A percentile compares a stretch with the other conserved stretches of the same genome.
Evolutionary conservation across 2,329 filamentous ascomycete species (phyloP).

Genomic region (Paecilomyces dactylethromorphus): DNA sequence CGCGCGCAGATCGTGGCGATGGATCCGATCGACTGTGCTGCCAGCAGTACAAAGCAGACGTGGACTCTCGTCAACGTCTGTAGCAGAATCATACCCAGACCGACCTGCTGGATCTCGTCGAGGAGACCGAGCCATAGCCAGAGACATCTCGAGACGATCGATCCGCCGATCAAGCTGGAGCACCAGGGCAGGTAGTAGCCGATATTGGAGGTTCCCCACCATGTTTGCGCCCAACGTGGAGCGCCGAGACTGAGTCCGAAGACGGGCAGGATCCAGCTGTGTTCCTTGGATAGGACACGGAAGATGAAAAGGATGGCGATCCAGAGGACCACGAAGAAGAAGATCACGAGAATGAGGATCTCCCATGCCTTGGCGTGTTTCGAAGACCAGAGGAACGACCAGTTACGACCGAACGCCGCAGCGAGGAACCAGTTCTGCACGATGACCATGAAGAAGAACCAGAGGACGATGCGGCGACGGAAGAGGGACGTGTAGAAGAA

Average conservation of each 20-base stretch:
- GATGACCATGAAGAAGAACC: constrained; percentile 54
- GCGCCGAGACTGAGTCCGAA: constrained; percentile 48
- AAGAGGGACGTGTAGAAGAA: constrained; percentile 52
- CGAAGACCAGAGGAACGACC: constrained; percentile 47
- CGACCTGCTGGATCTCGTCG: constrained; percentile 54
- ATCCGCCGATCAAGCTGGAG: no score
- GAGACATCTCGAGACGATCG: constrained; percentile 45
- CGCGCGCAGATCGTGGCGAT: constrained; percentile 51
- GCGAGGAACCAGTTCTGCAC: constrained; percentile 58
- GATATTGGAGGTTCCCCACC: constrained; percentile 51
- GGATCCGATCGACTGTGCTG: constrained; percentile 51
- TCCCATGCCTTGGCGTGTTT: constrained; percentile 45
- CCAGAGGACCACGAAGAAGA: constrained; percentile 43
- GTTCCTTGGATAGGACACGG: constrained; percentile 43
- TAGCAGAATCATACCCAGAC: constrained; percentile 56
- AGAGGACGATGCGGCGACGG: constrained; percentile 53
- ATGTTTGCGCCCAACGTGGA: constrained; percentile 56
- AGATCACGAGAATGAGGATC: constrained; percentile 41
- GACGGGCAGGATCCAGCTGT: constrained; percentile 56
- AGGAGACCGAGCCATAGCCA: constrained; percentile 58
- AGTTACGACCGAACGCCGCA: constrained; percentile 55
- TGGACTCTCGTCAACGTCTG: constrained; percentile 55
- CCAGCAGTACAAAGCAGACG: constrained; percentile 26
- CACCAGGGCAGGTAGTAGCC: constrained; percentile 54
- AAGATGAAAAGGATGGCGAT: constrained; percentile 33